These are phyloP conservation scores for Cryphonectria japonica DNA, from an alignment of 2,329 filamentous ascomycete genomes.

Conservation along the genomic window DNA sequence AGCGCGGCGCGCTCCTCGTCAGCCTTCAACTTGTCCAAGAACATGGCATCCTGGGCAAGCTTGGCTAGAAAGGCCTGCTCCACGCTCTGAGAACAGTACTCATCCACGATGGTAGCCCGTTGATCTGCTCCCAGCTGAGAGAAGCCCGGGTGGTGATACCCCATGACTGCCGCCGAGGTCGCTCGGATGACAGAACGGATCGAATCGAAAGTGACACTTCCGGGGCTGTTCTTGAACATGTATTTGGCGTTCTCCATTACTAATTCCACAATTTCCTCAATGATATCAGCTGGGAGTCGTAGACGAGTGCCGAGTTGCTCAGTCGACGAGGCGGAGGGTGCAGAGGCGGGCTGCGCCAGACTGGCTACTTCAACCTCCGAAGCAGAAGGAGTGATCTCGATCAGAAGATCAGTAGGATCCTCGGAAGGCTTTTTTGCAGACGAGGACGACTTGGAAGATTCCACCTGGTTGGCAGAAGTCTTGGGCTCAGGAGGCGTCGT, in stretches of 20 bases:
- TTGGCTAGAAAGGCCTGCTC: not conserved
- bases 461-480: not conserved
- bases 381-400: not conserved
- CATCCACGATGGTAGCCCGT: not conserved
- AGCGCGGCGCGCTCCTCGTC: not conserved
- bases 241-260: slow-evolving; percentile 2
- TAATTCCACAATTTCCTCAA: not conserved
- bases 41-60: not conserved
- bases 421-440: not conserved
- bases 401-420: not conserved
- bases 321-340: not conserved
- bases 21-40: not conserved
- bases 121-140: not conserved
- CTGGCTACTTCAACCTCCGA: not conserved
- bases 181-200: slow-evolving; percentile 12
- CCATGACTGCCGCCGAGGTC: slow-evolving; percentile 5
- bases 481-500: not conserved
- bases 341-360: not conserved
- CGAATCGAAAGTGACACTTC: not conserved
- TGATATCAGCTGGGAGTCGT: not conserved
- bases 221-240: not conserved
- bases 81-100: not conserved
- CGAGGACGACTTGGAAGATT: not conserved
- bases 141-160: not conserved
- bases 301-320: not conserved